Evolutionary conservation across 1,284 basidiomycete genomes (phyloP).

Genomic region (Ustilago tritici): DNA sequence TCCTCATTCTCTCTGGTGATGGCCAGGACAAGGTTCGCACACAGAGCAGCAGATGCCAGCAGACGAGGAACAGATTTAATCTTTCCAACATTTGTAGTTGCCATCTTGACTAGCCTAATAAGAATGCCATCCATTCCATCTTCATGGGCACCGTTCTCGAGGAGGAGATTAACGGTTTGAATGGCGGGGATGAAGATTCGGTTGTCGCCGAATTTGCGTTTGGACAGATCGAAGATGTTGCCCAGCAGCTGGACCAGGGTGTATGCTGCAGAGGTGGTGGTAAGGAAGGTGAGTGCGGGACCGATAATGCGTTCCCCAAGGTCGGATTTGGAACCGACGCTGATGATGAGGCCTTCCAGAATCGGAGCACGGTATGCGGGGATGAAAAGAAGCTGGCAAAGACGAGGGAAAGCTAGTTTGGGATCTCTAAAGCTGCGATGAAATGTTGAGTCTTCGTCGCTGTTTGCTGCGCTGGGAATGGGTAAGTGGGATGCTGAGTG

Average conservation of each 20-base stretch:
- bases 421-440: constrained; percentile 34
- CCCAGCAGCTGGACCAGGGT: constrained; percentile 7
- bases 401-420: constrained; percentile 18
- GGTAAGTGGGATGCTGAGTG: not conserved
- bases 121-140: not conserved
- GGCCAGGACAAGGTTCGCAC: constrained; percentile 21
- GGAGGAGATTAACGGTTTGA: constrained; percentile 38
- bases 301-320: constrained; percentile 44
- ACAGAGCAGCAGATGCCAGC: constrained; percentile 19
- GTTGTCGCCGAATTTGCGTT: constrained; percentile 49
- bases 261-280: not conserved
- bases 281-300: constrained; percentile 15
- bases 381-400: constrained; percentile 32
- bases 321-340: constrained; percentile 51
- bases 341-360: constrained; percentile 41
- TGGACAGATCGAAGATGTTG: constrained; percentile 33
- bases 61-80: constrained; percentile 31
- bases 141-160: constrained; percentile 43
- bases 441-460: not conserved
- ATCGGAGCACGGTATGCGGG: constrained; percentile 19
- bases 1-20: not conserved
- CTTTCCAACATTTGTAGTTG: constrained; percentile 13
- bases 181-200: constrained; percentile 52
- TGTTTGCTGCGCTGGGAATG: not conserved
- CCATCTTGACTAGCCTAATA: constrained; percentile 21